Evolutionary conservation across 2,329 filamentous ascomycete species (phyloP), one percentile per base, ranked within the genome.

Genomic region (Colletotrichum siamense): DNA sequence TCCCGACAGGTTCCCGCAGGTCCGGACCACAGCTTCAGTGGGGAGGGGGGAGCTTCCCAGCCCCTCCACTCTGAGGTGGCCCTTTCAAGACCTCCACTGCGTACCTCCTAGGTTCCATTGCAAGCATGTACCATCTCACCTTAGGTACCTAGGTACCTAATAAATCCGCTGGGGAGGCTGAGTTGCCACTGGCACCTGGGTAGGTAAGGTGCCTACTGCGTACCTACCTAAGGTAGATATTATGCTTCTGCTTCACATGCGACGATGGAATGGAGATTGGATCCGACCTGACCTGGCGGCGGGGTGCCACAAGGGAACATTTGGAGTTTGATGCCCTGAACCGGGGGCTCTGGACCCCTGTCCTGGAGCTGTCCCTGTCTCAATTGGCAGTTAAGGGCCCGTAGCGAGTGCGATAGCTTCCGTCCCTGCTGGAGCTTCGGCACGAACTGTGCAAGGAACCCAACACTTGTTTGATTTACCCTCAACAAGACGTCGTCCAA

Each of bases 361-460:
- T 49, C 67, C 57, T 73, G 67, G 72, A 30, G 61, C 72, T 74
- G 59, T 65, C 34, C 24, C 59, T 71, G 71, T 71, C 24, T 71
- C 71, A 34, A 73, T 52, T 22, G 24, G 24, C n/a, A 36, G 61
- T n/a, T 13, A 24, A 36, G 15, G 39, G 26, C 34, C 15, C 12
- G 16, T 26, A 28, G 44, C 59, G 18, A 65, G 57, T 71, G 44
- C 67, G 57, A 64, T 52, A 49, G 30, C 67, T 65, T 32, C 28
- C 64, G 24, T 28, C 28, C 72, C 44, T 52, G 49, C 36, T 49
- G 26, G 69, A 62, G 61, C 59, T 52, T 49, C 71, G 61, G 55
- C 61, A 39, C 69, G 39, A 61, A 49, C 49, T 30, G 49, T 36
- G 59, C 30, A 59, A 69, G 62, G 22, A 10, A 36, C 61, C 61